These are phyloP conservation scores for Platanthera zijinensis DNA, from an alignment of 106 monocot species.

Conservation along the genomic window DNA sequence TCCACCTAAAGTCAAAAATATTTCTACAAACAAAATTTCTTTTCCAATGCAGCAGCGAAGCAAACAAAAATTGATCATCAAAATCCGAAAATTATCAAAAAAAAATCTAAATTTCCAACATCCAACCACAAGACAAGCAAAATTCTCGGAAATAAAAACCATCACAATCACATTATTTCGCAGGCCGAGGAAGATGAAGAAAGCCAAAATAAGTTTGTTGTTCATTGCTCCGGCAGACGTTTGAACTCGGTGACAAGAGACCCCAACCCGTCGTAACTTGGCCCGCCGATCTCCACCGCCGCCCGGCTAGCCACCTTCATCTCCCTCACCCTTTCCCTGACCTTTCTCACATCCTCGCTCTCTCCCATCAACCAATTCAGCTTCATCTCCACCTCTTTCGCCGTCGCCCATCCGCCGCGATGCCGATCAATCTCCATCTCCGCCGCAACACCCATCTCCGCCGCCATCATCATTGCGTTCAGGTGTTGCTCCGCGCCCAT, in stretches of 20 bases:
- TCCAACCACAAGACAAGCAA: too few species aligned
- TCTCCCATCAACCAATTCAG: slow-evolving; percentile 25
- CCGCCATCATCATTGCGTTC: slow-evolving; percentile 19
- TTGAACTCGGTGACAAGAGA: background rate
- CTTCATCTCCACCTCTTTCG: slow-evolving; percentile 24
- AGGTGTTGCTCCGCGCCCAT: slow-evolving; percentile 31
- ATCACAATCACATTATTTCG: too few species aligned
- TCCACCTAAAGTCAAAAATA: too few species aligned
- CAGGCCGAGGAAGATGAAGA: too few species aligned
- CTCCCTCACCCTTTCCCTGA: slow-evolving; percentile 12
- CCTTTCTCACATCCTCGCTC: slow-evolving; percentile 20
- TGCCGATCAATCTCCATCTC: background rate
- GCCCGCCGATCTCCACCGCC: slow-evolving; percentile 15
- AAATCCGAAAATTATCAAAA: too few species aligned
- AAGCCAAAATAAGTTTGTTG: too few species aligned
- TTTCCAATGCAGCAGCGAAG: too few species aligned
- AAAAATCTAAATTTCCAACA: too few species aligned
- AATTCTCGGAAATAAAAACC: too few species aligned
- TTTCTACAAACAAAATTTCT: too few species aligned
- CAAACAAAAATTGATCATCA: too few species aligned
- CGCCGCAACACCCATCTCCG: slow-evolving; percentile 10
- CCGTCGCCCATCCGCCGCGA: slow-evolving; percentile 4
- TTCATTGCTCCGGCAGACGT: too few species aligned
- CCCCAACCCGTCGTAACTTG: slow-evolving; percentile 12
- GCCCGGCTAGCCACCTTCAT: background rate